Conservation (phyloP, 2,329 filamentous ascomycete genomes). For the Macrophomina tecta region DNA sequence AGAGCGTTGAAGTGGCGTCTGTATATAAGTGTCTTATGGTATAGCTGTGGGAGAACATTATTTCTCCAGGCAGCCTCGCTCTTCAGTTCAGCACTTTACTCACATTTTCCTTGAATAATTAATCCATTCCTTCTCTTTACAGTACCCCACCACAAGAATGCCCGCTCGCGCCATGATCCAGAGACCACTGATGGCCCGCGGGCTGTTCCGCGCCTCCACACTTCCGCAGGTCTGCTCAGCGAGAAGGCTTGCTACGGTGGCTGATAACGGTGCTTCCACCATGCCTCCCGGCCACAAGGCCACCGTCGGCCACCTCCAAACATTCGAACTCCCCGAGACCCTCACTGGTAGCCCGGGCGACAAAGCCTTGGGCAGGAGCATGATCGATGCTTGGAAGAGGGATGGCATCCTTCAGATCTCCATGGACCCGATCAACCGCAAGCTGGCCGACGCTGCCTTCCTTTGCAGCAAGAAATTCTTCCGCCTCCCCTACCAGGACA, state of each 20-base stretch:
- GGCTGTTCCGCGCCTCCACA: background rate
- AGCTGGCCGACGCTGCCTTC: conserved; percentile 46
- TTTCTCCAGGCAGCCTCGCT: too few species aligned
- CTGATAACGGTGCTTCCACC: background rate
- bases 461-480: conserved; percentile 43
- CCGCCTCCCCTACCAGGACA: conserved; percentile 49
- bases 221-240: background rate
- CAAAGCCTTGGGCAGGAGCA: conserved; percentile 46
- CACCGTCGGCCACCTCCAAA: conserved; percentile 44
- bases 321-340: conserved; percentile 50
- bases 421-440: conserved; percentile 46
- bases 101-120: background rate
- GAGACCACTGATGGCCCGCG: background rate
- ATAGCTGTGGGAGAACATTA: background rate
- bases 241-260: background rate
- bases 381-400: conserved; percentile 52
- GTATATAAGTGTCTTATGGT: background rate
- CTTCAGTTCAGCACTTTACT: too few species aligned
- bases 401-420: conserved; percentile 57
- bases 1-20: background rate
- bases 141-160: background rate
- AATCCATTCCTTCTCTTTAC: background rate
- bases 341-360: conserved; percentile 46
- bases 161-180: background rate
- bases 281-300: conserved; percentile 42